Evolutionary conservation across 163 green algal species (phyloP).

Genomic region (Scenedesmus sp.): DNA sequence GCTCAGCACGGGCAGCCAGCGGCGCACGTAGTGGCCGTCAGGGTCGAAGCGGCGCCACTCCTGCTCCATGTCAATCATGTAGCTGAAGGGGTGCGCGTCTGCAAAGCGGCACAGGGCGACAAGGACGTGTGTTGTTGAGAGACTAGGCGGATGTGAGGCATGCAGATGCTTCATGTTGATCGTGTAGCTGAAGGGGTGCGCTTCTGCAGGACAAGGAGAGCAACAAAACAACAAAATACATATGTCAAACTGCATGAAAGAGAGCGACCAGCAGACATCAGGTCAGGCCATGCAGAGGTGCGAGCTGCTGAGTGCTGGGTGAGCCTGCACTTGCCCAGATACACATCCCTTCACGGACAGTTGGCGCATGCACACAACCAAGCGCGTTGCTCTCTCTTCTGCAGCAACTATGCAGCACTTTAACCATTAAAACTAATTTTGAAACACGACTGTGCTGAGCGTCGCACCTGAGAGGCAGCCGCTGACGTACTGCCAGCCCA

Average conservation of each 20-base stretch:
- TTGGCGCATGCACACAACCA: too few relatives aligned
- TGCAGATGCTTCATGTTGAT: neutral
- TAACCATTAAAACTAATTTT: neutral
- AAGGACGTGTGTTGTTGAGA: neutral
- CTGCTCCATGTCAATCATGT: slow-evolving; percentile 78
- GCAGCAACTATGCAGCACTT: neutral
- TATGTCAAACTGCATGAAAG: too few relatives aligned
- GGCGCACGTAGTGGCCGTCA: slow-evolving; percentile 88
- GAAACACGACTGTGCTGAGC: neutral
- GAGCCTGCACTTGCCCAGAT: too few relatives aligned
- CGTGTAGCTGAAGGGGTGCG: neutral
- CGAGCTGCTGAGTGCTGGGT: too few relatives aligned
- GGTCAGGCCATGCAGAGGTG: too few relatives aligned
- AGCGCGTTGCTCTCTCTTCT: too few relatives aligned
- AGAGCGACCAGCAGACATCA: too few relatives aligned
- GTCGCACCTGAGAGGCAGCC: slow-evolving; percentile 77
- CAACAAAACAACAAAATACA: too few relatives aligned
- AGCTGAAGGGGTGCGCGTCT: slow-evolving; percentile 86
- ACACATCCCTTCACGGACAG: too few relatives aligned
- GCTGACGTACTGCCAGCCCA: slow-evolving; percentile 94
- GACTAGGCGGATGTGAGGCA: neutral
- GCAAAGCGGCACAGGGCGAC: slow-evolving; percentile 22
- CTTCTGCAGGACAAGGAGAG: neutral
- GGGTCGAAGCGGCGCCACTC: slow-evolving; percentile 85
- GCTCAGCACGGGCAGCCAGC: slow-evolving; percentile 90